A percentile compares a stretch with the other conserved stretches of the same genome.
phyloP scores from a whole-genome alignment of 2,329 filamentous ascomycete genomes.

The Saccharata proteae region DNA sequence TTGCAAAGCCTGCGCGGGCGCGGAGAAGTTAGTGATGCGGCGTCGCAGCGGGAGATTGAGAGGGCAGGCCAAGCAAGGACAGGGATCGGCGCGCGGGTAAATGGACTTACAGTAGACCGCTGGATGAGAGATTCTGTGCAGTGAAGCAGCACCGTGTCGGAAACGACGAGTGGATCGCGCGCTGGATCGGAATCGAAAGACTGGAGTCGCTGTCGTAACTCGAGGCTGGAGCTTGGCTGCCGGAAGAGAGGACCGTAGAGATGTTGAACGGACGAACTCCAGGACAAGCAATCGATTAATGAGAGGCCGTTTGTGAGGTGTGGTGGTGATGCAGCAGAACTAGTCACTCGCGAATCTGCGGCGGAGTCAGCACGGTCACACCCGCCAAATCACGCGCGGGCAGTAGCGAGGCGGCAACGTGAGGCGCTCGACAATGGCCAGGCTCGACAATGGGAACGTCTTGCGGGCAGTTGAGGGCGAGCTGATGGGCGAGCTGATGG shows the following conservation, averaged over 20 bases:
- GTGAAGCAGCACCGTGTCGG: constrained; percentile 1
- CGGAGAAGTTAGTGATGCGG: too few species aligned
- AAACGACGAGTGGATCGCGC: constrained; percentile 11
- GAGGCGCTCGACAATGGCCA: not conserved
- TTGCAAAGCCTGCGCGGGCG: too few species aligned
- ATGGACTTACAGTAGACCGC: too few species aligned
- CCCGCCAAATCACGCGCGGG: constrained; percentile 21
- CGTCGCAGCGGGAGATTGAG: too few species aligned
- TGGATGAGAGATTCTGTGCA: too few species aligned
- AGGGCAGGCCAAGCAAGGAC: too few species aligned
- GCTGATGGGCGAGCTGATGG: constrained; percentile 1
- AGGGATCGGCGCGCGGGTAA: too few species aligned
- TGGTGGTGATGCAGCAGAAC: constrained; percentile 14
- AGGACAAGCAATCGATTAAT: constrained; percentile 19
- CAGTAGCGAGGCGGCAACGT: too few species aligned
- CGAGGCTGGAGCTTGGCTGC: too few species aligned
- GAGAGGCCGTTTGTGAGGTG: constrained; percentile 19
- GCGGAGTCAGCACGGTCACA: constrained; percentile 15
- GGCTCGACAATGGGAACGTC: too few species aligned
- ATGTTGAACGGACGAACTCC: constrained; percentile 17
- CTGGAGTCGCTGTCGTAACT: too few species aligned
- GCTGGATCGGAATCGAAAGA: constrained; percentile 13
- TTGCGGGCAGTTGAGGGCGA: too few species aligned
- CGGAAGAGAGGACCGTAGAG: constrained; percentile 8
- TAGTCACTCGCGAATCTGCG: constrained; percentile 19